Evolutionary conservation across 371 early-diverging fungal genomes (phyloP).

Genomic region (Funneliformis caledonium): DNA sequence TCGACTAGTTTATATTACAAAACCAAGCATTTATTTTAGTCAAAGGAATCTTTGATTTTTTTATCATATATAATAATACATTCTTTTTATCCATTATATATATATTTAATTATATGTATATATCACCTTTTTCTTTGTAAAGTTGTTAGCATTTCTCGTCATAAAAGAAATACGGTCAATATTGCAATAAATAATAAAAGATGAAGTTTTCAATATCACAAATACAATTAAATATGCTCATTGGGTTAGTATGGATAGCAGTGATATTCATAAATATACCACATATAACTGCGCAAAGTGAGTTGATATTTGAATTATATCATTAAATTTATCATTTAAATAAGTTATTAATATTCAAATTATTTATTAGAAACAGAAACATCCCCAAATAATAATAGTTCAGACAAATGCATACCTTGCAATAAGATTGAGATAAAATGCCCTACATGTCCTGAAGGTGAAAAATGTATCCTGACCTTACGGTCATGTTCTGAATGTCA

Average conservation of each 20-base stretch:
- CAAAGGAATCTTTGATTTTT: not conserved
- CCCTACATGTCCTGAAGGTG: not conserved
- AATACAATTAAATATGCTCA: not conserved
- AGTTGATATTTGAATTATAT: not conserved
- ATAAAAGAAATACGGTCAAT: not conserved
- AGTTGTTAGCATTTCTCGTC: not conserved
- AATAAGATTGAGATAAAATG: not conserved
- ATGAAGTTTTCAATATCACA: not conserved
- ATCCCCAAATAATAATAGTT: not conserved
- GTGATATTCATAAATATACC: not conserved
- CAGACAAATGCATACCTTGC: not conserved
- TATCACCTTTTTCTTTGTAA: not conserved
- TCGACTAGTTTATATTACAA: too few relatives aligned
- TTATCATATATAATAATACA: not conserved
- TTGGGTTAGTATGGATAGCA: not conserved
- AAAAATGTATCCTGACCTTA: not conserved
- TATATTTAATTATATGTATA: not conserved
- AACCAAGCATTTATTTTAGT: too few relatives aligned
- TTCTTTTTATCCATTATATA: not conserved
- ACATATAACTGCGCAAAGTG: conserved; percentile 4
- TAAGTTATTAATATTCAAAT: not conserved
- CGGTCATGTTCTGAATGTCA: conserved; percentile 19
- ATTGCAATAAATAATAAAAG: not conserved
- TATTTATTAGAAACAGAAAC: not conserved
- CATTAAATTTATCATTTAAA: not conserved